phyloP scores from a whole-genome alignment of 768 basidiomycete species.

The Chalciporus pseudorubinellus region DNA sequence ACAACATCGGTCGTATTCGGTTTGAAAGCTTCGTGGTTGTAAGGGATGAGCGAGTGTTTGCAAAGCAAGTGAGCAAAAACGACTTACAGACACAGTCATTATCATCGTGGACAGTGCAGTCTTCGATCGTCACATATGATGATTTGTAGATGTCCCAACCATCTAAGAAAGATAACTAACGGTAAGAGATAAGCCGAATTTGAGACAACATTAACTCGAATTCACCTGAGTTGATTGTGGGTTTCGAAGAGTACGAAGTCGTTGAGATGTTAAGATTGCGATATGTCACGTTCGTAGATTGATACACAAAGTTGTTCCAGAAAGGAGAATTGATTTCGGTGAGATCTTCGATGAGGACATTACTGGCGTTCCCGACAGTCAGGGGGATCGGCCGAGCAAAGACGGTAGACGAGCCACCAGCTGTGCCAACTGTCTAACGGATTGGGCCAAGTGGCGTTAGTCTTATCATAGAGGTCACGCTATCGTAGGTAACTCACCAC shows the following conservation, averaged over 20 bases:
- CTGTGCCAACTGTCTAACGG: conserved; percentile 36
- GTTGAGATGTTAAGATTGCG: conserved; percentile 36
- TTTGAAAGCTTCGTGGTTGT: conserved; percentile 11
- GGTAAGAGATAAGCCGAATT: neutral
- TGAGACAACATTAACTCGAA: neutral
- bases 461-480: neutral
- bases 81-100: conserved; percentile 37
- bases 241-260: conserved; percentile 34
- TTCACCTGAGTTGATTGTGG: conserved; percentile 35
- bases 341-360: conserved; percentile 40
- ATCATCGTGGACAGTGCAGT: conserved; percentile 40
- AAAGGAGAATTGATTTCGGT: conserved; percentile 39
- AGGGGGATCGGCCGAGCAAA: conserved; percentile 46
- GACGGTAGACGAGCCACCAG: conserved; percentile 41
- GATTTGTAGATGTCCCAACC: conserved; percentile 51
- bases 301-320: conserved; percentile 45
- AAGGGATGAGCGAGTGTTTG: neutral
- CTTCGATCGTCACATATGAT: conserved; percentile 30
- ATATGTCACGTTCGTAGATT: conserved; percentile 42
- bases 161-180: conserved; percentile 22
- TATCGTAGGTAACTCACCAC: conserved; percentile 15
- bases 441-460: neutral
- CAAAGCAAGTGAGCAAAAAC: neutral
- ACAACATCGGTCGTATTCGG: conserved; percentile 38
- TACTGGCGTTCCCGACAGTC: conserved; percentile 44